These are phyloP conservation scores for Chytriomyces sp. DNA, from an alignment of 192 early-diverging fungal genomes.

Conservation along the genomic window DNA sequence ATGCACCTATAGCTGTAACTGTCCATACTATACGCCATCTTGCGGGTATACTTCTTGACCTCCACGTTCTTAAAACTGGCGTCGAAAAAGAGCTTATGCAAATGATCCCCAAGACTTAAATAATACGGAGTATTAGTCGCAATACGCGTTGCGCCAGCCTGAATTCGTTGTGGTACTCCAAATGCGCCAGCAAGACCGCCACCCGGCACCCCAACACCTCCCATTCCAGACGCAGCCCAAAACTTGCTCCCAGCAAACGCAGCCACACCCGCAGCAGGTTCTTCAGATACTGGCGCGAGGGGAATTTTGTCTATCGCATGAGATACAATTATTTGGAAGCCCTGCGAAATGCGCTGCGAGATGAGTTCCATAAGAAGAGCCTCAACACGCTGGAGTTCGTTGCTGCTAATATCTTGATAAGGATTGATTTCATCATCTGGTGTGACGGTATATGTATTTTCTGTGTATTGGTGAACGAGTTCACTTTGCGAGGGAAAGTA, in stretches of 20 bases:
- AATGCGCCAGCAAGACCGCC: not conserved
- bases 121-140: slow-evolving; percentile 56
- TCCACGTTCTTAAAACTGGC: slow-evolving; percentile 73
- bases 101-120: slow-evolving; percentile 88
- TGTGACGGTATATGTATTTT: slow-evolving; percentile 75
- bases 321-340: slow-evolving; percentile 83
- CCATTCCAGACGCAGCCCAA: slow-evolving; percentile 11
- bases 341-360: slow-evolving; percentile 86
- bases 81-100: slow-evolving; percentile 78
- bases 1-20: slow-evolving; percentile 73
- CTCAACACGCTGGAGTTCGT: slow-evolving; percentile 36
- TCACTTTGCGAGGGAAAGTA: slow-evolving; percentile 75
- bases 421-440: slow-evolving; percentile 38
- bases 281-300: slow-evolving; percentile 14
- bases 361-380: slow-evolving; percentile 80
- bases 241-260: slow-evolving; percentile 10
- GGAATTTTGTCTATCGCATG: slow-evolving; percentile 13
- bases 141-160: slow-evolving; percentile 2
- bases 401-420: slow-evolving; percentile 32
- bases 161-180: not conserved
- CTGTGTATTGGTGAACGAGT: slow-evolving; percentile 65
- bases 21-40: slow-evolving; percentile 57
- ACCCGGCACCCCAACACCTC: not conserved
- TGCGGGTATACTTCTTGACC: slow-evolving; percentile 83
- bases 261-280: not conserved